Evolutionary conservation across 116 monocot species (phyloP).

Genomic region (Phalaenopsis hybrid): DNA sequence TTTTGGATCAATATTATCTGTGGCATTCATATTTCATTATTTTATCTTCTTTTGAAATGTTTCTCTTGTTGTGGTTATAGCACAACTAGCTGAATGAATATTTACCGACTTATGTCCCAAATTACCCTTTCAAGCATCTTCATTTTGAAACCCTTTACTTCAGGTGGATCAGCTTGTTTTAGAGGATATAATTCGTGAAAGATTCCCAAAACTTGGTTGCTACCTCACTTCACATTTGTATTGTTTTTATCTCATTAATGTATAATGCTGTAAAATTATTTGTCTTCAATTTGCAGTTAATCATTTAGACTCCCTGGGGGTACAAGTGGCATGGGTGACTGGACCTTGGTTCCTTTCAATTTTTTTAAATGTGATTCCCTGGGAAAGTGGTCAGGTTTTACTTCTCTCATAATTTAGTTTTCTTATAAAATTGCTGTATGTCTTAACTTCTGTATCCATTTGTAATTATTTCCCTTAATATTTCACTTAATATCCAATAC

Average conservation of each 20-base stretch:
- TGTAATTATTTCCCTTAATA: neutral
- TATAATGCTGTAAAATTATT: neutral
- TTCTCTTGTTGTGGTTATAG: neutral
- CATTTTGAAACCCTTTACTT: neutral
- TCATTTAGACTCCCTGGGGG: constrained; percentile 89
- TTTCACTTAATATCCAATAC: constrained; percentile 3
- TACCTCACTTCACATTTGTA: constrained; percentile 16
- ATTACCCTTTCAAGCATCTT: neutral
- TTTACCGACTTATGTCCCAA: neutral
- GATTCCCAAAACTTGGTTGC: constrained; percentile 88
- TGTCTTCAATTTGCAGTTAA: constrained; percentile 48
- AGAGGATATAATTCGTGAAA: constrained; percentile 71
- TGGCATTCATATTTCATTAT: neutral
- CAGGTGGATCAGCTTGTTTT: constrained; percentile 98
- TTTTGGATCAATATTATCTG: neutral
- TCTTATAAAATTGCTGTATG: neutral
- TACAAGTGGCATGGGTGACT: constrained; percentile 86
- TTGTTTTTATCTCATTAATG: neutral
- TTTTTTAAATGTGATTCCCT: constrained; percentile 93
- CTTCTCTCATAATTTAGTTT: neutral
- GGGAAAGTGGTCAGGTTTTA: constrained; percentile 99
- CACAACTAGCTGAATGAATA: neutral
- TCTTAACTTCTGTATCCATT: neutral
- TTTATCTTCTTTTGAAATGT: neutral
- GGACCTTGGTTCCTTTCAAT: constrained; percentile 99